A percentile compares a stretch with the other conserved stretches of the same genome.
Conservation (phyloP, 805 yeast genomes). For the Jamesozyma jinghongensis region DNA sequence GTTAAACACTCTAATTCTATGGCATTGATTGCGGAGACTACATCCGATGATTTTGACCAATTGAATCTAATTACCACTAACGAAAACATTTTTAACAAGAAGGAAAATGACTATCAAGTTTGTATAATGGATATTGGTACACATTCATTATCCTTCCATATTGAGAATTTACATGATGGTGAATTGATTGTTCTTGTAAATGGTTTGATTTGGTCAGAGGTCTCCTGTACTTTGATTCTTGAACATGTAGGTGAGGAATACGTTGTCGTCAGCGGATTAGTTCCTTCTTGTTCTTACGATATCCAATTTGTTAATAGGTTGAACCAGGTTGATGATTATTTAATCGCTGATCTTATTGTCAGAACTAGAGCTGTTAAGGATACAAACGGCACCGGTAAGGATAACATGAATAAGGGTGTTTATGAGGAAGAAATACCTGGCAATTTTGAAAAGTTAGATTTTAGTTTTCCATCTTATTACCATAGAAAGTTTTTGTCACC, state of each 20-base stretch:
- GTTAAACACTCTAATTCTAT: slow-evolving; percentile 26
- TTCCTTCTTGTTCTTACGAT: slow-evolving; percentile 57
- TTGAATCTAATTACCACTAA: slow-evolving; percentile 21
- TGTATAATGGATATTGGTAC: slow-evolving; percentile 45
- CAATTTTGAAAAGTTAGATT: slow-evolving; percentile 22
- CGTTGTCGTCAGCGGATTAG: slow-evolving; percentile 54
- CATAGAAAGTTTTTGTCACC: slow-evolving; percentile 44
- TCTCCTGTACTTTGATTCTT: slow-evolving; percentile 37
- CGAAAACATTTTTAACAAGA: slow-evolving; percentile 24
- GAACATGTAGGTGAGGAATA: slow-evolving; percentile 39
- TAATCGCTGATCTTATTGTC: slow-evolving; percentile 34
- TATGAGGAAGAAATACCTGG: slow-evolving; percentile 7
- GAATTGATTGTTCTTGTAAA: slow-evolving; percentile 44
- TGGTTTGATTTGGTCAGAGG: slow-evolving; percentile 63
- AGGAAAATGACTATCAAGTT: slow-evolving; percentile 28
- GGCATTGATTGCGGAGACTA: slow-evolving; percentile 31
- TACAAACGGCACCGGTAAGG: neutral
- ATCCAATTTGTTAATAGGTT: slow-evolving; percentile 37
- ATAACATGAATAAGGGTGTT: slow-evolving; percentile 6
- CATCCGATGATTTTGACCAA: slow-evolving; percentile 25
- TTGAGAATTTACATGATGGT: slow-evolving; percentile 37
- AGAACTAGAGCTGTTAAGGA: slow-evolving; percentile 22
- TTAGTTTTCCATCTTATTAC: slow-evolving; percentile 28
- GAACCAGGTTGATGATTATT: slow-evolving; percentile 27
- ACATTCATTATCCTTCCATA: slow-evolving; percentile 43